These are phyloP conservation scores for Cladosporium sp. DNA, from an alignment of 2,329 filamentous ascomycete genomes.

Conservation along the genomic window DNA sequence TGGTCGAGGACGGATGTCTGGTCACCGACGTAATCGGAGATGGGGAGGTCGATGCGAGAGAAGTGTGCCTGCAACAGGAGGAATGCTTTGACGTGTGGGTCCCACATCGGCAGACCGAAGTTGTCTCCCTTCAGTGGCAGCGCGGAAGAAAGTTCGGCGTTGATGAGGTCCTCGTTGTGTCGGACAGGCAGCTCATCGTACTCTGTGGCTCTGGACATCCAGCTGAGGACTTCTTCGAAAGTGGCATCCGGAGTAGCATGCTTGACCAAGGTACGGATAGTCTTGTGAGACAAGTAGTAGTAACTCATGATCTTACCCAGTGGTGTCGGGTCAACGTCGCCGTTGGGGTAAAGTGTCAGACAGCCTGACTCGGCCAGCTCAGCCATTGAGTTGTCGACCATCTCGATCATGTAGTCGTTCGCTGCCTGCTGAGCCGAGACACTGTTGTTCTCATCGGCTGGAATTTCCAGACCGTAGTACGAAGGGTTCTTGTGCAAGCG, in stretches of 20 bases:
- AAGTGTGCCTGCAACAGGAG: conserved; percentile 93
- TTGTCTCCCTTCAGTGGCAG: conserved; percentile 68
- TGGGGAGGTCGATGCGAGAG: conserved; percentile 87
- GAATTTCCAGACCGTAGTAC: conserved; percentile 94
- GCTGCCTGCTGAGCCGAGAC: conserved; percentile 81
- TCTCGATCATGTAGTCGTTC: conserved; percentile 90
- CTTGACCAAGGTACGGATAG: conserved; percentile 79
- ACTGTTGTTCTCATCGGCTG: conserved; percentile 87
- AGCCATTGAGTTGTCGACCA: conserved; percentile 82
- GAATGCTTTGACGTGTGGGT: conserved; percentile 96
- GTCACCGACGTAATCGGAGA: conserved; percentile 96
- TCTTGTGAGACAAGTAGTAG: conserved; percentile 94
- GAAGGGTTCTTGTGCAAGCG: conserved; percentile 96
- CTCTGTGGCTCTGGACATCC: conserved; percentile 92
- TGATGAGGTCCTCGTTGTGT: conserved; percentile 98
- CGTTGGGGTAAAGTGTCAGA: conserved; percentile 78
- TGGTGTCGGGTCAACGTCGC: conserved; percentile 85
- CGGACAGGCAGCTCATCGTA: conserved; percentile 97
- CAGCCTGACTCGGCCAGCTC: conserved; percentile 85
- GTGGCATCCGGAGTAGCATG: conserved; percentile 73
- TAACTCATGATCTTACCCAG: conserved; percentile 99
- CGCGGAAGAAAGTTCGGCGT: conserved; percentile 81
- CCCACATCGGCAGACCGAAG: conserved; percentile 87
- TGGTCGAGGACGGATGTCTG: conserved; percentile 88
- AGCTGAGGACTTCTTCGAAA: conserved; percentile 81